These are phyloP conservation scores for Dryas alaskensis DNA, from an alignment of 306 rosid genomes.

Conservation along the genomic window DNA sequence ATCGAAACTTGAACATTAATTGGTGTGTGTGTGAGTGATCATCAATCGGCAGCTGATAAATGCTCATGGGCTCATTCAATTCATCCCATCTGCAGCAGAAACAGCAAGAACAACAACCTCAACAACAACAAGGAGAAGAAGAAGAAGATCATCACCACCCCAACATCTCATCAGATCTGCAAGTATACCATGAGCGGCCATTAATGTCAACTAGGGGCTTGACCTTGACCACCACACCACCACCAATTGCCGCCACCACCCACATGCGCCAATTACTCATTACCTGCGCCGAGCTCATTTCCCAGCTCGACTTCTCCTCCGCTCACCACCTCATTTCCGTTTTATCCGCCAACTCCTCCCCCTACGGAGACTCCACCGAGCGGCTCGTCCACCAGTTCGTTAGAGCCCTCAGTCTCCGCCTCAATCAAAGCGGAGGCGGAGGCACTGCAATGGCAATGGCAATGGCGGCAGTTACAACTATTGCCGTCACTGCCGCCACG, in stretches of 20 bases:
- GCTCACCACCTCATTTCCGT: slow-evolving; percentile 45
- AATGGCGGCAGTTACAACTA: neutral
- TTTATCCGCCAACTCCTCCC: slow-evolving; percentile 37
- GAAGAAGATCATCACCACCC: neutral
- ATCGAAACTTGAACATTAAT: too few relatives aligned
- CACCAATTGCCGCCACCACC: neutral
- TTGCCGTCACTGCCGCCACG: neutral
- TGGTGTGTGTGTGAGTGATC: too few relatives aligned
- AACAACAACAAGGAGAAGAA: neutral
- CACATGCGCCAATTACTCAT: slow-evolving; percentile 43
- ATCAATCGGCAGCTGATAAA: neutral
- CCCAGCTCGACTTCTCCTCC: slow-evolving; percentile 39
- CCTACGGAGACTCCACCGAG: slow-evolving; percentile 43
- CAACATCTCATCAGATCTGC: slow-evolving; percentile 20
- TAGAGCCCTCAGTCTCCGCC: slow-evolving; percentile 40
- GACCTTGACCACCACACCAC: neutral
- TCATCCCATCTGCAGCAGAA: slow-evolving; percentile 27
- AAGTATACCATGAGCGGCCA: slow-evolving; percentile 7
- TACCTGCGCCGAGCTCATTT: slow-evolving; percentile 43
- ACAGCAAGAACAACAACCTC: neutral
- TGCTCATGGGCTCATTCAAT: slow-evolving; percentile 40
- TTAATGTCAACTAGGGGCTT: slow-evolving; percentile 14
- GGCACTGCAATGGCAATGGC: neutral
- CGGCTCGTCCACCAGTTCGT: slow-evolving; percentile 43
- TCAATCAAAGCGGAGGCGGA: neutral